phyloP scores from a whole-genome alignment of 2,329 filamentous ascomycete species.

The Teratosphaeria gauchensis region DNA sequence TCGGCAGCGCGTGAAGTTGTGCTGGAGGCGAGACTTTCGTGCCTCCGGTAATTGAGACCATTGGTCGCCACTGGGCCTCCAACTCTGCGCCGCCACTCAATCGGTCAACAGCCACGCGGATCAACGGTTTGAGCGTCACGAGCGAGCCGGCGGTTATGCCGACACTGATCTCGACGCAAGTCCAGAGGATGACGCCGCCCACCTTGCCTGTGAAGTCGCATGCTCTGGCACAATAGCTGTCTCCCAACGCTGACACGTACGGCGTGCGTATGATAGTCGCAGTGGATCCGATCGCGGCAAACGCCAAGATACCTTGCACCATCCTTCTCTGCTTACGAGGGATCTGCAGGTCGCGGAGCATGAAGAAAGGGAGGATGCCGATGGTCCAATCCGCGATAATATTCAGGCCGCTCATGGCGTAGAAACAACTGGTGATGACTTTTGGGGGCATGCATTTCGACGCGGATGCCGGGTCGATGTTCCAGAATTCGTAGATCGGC shows the following conservation, averaged over 20 bases:
- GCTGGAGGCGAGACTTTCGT: neutral
- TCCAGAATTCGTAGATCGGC: neutral
- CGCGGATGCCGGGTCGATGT: neutral
- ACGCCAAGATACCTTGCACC: neutral
- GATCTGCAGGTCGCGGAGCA: neutral
- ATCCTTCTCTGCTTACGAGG: neutral
- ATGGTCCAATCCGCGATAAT: neutral
- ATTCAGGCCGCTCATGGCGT: neutral
- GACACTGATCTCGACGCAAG: neutral
- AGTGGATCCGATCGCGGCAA: neutral
- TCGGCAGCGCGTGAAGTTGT: neutral
- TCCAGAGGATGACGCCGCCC: neutral
- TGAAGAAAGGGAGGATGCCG: neutral
- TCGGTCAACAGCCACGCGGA: neutral
- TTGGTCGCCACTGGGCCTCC: neutral
- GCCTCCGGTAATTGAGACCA: neutral
- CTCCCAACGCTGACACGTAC: neutral
- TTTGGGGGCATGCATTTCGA: neutral
- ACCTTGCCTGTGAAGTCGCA: neutral
- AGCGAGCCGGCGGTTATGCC: neutral
- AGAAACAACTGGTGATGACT: neutral
- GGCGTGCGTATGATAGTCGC: neutral
- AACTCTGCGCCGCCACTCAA: neutral
- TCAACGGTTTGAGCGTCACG: neutral
- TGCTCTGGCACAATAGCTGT: neutral